Evolutionary conservation across 345 rosid genomes (phyloP).

Genomic region (Aethionema arabicum): DNA sequence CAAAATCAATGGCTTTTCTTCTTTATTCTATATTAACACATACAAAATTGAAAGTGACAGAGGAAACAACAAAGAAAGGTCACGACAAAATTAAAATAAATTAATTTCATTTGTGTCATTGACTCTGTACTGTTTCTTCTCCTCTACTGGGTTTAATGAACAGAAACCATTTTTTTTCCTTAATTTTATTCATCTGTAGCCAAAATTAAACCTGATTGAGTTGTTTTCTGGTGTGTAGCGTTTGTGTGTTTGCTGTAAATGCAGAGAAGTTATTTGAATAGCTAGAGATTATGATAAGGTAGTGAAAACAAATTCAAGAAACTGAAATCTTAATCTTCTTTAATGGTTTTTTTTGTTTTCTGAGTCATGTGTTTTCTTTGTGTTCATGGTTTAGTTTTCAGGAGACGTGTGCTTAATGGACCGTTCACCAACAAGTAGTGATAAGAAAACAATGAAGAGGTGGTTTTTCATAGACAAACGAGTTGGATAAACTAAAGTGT

Average conservation of each 20-base stretch:
- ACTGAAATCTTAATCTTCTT: background rate
- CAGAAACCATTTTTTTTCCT: background rate
- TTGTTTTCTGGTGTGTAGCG: background rate
- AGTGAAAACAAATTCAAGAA: slow-evolving; percentile 7
- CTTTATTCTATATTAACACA: background rate
- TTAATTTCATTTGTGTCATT: background rate
- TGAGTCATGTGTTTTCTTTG: slow-evolving; percentile 37
- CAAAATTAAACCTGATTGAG: background rate
- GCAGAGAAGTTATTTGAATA: background rate
- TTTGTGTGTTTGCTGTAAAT: background rate
- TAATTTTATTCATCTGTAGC: background rate
- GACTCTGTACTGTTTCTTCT: background rate
- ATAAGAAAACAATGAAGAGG: slow-evolving; percentile 78
- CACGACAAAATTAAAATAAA: slow-evolving; percentile 5
- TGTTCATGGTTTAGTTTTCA: slow-evolving; percentile 41
- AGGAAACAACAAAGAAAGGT: background rate
- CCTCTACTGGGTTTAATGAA: background rate
- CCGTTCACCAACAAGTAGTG: slow-evolving; percentile 58
- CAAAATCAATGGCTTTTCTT: slow-evolving; percentile 6
- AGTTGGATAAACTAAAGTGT: slow-evolving; percentile 58
- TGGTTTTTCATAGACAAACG: slow-evolving; percentile 85
- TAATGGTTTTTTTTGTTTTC: background rate
- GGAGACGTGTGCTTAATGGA: slow-evolving; percentile 68
- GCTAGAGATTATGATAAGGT: slow-evolving; percentile 24
- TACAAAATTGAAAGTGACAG: slow-evolving; percentile 7